These are phyloP conservation scores for Tolypocladium ophioglossoides DNA, from an alignment of 2,329 filamentous ascomycete species.

Conservation along the genomic window DNA sequence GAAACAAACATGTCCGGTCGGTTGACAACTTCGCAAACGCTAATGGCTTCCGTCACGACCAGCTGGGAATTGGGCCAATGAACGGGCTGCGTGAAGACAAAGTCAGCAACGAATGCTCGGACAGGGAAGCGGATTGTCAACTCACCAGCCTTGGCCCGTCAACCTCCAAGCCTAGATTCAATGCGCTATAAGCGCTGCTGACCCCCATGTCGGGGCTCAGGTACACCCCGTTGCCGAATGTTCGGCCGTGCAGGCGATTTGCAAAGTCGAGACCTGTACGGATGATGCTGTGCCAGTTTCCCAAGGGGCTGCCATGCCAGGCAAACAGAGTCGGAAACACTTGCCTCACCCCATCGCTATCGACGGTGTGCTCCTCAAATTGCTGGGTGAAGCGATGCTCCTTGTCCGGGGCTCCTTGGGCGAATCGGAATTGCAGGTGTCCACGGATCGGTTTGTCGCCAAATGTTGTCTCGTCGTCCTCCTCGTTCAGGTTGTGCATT, in stretches of 20 bases:
- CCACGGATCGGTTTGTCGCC: neutral
- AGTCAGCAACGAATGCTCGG: no score
- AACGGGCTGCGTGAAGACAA: neutral
- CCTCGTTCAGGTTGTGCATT: no score
- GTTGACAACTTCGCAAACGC: constrained; percentile 81
- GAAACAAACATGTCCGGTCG: constrained; percentile 49
- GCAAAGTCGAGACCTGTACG: constrained; percentile 71
- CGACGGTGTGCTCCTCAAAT: constrained; percentile 30
- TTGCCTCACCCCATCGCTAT: constrained; percentile 18
- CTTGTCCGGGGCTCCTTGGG: constrained; percentile 81
- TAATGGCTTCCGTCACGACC: constrained; percentile 47
- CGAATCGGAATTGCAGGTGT: constrained; percentile 77
- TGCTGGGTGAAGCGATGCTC: constrained; percentile 63
- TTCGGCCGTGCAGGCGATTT: constrained; percentile 50
- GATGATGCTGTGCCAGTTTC: constrained; percentile 87
- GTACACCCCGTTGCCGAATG: constrained; percentile 73
- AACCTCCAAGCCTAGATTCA: no score
- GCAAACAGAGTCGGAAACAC: constrained; percentile 65
- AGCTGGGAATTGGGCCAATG: constrained; percentile 60
- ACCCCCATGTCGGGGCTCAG: constrained; percentile 42
- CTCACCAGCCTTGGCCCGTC: no score
- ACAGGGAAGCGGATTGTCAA: no score
- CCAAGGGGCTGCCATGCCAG: constrained; percentile 70
- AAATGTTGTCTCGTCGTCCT: neutral
- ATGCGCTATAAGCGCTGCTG: constrained; percentile 1